Conservation (phyloP, 2,329 filamentous ascomycete genomes). For the Neonectria coccinea region DNA sequence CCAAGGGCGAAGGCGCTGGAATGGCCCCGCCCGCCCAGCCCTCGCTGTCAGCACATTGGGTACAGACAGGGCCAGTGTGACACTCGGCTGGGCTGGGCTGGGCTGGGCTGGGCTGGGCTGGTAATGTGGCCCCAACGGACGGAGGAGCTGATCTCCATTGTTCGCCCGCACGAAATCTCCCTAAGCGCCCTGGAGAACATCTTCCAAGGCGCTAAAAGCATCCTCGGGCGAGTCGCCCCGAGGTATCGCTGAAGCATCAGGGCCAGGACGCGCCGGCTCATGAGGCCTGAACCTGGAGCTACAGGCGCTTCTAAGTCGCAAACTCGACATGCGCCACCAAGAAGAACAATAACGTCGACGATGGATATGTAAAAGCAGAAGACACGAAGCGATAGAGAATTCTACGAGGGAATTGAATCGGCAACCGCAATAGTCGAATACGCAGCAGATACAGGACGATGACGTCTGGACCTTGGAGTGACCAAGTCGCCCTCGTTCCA, state of each 20-base stretch:
- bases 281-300: conserved; percentile 24
- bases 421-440: conserved; percentile 41
- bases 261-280: conserved; percentile 31
- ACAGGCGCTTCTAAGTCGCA: conserved; percentile 29
- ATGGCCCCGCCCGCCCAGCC: conserved; percentile 44
- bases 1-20: conserved; percentile 46
- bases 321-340: conserved; percentile 33
- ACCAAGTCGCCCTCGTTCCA: conserved; percentile 13
- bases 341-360: conserved; percentile 18
- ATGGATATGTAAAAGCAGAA: conserved; percentile 7
- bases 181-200: conserved; percentile 40
- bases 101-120: conserved; percentile 17
- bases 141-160: background rate
- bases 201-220: conserved; percentile 38
- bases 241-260: conserved; percentile 46
- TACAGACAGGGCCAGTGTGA: conserved; percentile 28
- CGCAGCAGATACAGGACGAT: conserved; percentile 34
- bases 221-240: conserved; percentile 38
- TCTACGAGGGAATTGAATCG: conserved; percentile 13
- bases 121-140: conserved; percentile 14
- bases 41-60: conserved; percentile 41
- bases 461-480: conserved; percentile 17
- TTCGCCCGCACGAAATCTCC: conserved; percentile 30
- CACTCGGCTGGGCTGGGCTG: conserved; percentile 18
- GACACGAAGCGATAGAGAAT: conserved; percentile 19